These are phyloP conservation scores for Iodosphaeria phyllophila DNA, from an alignment of 2,329 filamentous ascomycete species.

Conservation along the genomic window DNA sequence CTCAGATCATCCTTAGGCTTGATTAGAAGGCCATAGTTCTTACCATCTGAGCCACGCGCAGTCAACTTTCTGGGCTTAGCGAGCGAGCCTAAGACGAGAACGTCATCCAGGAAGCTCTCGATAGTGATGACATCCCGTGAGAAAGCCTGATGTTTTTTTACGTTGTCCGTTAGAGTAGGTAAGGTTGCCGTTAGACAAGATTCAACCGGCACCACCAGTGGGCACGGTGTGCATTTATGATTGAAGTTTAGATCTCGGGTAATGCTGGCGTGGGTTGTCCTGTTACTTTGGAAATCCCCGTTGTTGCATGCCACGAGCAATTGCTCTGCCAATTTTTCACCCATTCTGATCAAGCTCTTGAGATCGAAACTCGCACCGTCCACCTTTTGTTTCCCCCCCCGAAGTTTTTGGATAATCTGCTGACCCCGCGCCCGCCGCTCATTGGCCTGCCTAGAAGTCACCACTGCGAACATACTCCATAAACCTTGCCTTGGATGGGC, in stretches of 20 bases:
- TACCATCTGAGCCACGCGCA: conserved; percentile 75
- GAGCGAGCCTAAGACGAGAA: conserved; percentile 74
- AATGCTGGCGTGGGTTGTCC: conserved; percentile 51
- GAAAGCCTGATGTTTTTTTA: conserved; percentile 70
- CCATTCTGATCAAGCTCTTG: conserved; percentile 52
- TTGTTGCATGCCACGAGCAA: conserved; percentile 65
- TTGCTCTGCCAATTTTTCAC: conserved; percentile 69
- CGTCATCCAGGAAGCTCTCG: conserved; percentile 63
- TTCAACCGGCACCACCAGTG: conserved; percentile 78
- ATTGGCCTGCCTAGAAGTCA: conserved; percentile 52
- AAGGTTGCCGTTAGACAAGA: conserved; percentile 66
- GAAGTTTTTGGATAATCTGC: conserved; percentile 30
- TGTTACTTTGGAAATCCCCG: conserved; percentile 51
- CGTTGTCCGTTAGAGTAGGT: conserved; percentile 52
- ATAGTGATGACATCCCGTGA: conserved; percentile 75
- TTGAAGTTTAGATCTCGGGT: conserved; percentile 66
- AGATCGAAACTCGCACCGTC: conserved; percentile 40
- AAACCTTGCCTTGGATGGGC: conserved; percentile 80
- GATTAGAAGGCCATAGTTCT: conserved; percentile 74
- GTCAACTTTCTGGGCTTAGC: conserved; percentile 84
- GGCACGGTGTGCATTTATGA: conserved; percentile 64
- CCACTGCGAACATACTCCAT: conserved; percentile 78
- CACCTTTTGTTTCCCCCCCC: conserved; percentile 27
- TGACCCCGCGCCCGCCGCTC: conserved; percentile 41
- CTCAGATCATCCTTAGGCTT: conserved; percentile 97